phyloP scores from a whole-genome alignment of 176 grass and related monocot species.

The Oropetium thomaeum region DNA sequence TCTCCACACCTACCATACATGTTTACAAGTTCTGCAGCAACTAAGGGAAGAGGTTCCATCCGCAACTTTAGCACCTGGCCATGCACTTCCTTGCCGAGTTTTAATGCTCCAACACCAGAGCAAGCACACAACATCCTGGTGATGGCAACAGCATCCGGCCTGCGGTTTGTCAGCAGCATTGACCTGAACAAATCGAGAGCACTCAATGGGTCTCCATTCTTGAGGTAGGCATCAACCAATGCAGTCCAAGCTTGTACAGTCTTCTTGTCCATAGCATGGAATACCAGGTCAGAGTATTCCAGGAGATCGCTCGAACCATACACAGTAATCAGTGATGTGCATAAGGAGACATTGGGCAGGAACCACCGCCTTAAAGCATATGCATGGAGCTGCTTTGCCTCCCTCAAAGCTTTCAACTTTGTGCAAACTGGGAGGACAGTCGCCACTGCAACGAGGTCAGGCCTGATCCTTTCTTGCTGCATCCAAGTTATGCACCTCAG shows the following conservation, averaged over 20 bases:
- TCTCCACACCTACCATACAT: constrained; percentile 80
- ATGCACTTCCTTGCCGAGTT: constrained; percentile 64
- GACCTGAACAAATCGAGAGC: constrained; percentile 66
- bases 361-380: constrained; percentile 82
- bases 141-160: constrained; percentile 68
- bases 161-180: constrained; percentile 50
- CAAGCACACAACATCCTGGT: constrained; percentile 70
- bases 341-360: constrained; percentile 69
- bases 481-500: constrained; percentile 88
- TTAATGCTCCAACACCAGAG: constrained; percentile 38
- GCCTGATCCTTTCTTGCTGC: constrained; percentile 79
- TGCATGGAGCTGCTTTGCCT: constrained; percentile 74
- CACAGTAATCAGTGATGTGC: constrained; percentile 78
- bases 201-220: constrained; percentile 53
- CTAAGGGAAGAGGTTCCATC: constrained; percentile 53
- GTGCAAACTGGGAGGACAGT: constrained; percentile 84
- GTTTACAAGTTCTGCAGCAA: constrained; percentile 59
- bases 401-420: constrained; percentile 53
- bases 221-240: constrained; percentile 79
- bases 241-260: constrained; percentile 84
- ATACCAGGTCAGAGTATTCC: constrained; percentile 61
- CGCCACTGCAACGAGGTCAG: constrained; percentile 66
- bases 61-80: constrained; percentile 64
- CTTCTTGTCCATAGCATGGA: constrained; percentile 66
- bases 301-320: constrained; percentile 50